Conservation (phyloP, 176 grass and related monocot genomes). For the Saccharum officinarum region DNA sequence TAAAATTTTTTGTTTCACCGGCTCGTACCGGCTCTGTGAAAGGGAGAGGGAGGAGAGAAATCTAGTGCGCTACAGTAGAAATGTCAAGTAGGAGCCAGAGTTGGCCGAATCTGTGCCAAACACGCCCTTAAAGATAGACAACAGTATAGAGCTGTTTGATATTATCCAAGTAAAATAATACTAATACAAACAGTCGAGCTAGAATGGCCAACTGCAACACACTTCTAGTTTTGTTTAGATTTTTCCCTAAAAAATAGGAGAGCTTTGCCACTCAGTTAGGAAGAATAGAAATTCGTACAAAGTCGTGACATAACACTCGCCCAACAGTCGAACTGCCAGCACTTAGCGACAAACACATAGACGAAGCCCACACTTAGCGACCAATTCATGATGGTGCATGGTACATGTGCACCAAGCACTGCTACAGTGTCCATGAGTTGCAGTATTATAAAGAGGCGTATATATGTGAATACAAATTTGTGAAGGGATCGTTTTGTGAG, state of each 20-base stretch:
- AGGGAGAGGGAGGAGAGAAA: too few species aligned
- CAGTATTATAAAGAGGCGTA: background rate
- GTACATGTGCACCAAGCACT: constrained; percentile 10
- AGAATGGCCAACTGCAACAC: background rate
- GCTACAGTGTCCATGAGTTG: background rate
- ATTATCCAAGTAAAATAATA: background rate
- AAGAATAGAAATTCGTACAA: too few species aligned
- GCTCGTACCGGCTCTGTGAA: too few species aligned
- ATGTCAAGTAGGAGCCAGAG: too few species aligned
- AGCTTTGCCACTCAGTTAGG: too few species aligned
- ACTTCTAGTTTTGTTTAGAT: background rate
- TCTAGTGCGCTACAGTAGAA: too few species aligned
- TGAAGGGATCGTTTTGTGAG: background rate
- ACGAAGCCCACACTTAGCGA: background rate
- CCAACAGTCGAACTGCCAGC: too few species aligned
- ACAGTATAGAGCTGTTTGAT: background rate
- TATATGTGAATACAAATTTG: background rate
- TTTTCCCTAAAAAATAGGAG: too few species aligned
- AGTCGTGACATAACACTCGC: too few species aligned
- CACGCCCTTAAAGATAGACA: background rate
- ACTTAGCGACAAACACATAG: too few species aligned
- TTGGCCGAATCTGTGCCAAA: too few species aligned
- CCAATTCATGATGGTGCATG: background rate
- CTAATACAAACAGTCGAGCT: background rate
- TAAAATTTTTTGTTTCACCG: too few species aligned